Conservation (phyloP, 345 rosid genomes). For the Salix suchowensis region DNA sequence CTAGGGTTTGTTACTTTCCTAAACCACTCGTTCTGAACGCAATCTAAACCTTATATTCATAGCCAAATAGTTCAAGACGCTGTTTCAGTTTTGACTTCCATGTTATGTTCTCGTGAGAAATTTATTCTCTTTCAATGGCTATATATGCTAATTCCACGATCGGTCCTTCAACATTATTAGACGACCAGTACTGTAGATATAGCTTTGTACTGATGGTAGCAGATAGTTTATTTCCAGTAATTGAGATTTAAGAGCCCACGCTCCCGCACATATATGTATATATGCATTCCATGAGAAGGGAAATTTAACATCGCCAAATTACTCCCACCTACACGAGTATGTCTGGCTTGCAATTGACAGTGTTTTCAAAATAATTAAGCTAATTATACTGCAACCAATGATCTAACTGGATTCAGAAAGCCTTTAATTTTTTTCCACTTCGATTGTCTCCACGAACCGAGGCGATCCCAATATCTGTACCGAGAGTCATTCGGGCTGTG, state of each 20-base stretch:
- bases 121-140: neutral
- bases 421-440: too few species aligned
- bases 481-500: neutral
- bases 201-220: neutral
- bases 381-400: neutral
- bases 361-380: neutral
- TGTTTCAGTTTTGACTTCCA: slow-evolving; percentile 1
- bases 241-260: too few species aligned
- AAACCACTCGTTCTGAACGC: slow-evolving; percentile 6
- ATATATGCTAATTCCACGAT: neutral
- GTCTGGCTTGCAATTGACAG: neutral
- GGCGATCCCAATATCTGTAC: neutral
- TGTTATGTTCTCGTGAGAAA: neutral
- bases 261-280: too few species aligned
- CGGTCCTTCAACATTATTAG: neutral
- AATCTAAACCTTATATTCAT: slow-evolving; percentile 9
- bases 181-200: neutral
- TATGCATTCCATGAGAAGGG: neutral
- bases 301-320: neutral
- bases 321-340: neutral
- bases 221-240: too few species aligned
- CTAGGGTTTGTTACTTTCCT: slow-evolving; percentile 11
- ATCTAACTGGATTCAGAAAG: neutral
- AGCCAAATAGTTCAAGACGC: neutral
- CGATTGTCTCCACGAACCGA: neutral